These are phyloP conservation scores for Saturnispora galanensis DNA, from an alignment of 805 yeast species.

Conservation along the genomic window DNA sequence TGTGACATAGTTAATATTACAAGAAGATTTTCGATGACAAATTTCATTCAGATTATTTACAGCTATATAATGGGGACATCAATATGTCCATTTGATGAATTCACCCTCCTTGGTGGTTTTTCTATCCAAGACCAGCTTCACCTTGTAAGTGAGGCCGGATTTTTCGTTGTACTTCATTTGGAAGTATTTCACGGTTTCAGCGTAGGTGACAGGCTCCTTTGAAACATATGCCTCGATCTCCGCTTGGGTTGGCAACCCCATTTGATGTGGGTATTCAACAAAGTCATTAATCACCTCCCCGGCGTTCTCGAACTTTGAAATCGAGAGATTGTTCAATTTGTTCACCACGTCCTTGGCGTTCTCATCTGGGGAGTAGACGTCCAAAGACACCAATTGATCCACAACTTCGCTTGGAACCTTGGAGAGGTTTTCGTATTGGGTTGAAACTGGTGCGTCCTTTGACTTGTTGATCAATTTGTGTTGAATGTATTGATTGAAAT, in stretches of 20 bases:
- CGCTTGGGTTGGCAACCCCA: constrained; percentile 71
- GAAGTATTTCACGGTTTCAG: constrained; percentile 62
- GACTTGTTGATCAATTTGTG: constrained; percentile 43
- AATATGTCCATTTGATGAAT: constrained; percentile 40
- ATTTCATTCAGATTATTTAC: too few relatives aligned
- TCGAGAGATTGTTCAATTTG: constrained; percentile 27
- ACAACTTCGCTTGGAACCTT: constrained; percentile 58
- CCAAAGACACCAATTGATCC: constrained; percentile 33
- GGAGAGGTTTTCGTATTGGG: constrained; percentile 38
- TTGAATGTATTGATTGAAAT: constrained; percentile 42
- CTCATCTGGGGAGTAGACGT: constrained; percentile 20
- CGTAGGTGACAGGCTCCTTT: constrained; percentile 62
- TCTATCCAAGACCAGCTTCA: constrained; percentile 48
- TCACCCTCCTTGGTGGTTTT: constrained; percentile 38
- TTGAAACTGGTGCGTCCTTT: constrained; percentile 9
- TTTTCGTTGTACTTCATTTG: constrained; percentile 37
- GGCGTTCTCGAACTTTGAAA: constrained; percentile 27
- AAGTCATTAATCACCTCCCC: constrained; percentile 28
- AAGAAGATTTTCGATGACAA: too few relatives aligned
- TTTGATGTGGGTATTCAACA: constrained; percentile 43
- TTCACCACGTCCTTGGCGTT: constrained; percentile 13
- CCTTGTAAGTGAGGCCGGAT: constrained; percentile 54
- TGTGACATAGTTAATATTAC: constrained; percentile 9
- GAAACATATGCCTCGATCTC: constrained; percentile 57
- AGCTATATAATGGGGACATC: not conserved